Conservation (phyloP, 2,329 filamentous ascomycete species). For the Cyphellophora attinorum region DNA sequence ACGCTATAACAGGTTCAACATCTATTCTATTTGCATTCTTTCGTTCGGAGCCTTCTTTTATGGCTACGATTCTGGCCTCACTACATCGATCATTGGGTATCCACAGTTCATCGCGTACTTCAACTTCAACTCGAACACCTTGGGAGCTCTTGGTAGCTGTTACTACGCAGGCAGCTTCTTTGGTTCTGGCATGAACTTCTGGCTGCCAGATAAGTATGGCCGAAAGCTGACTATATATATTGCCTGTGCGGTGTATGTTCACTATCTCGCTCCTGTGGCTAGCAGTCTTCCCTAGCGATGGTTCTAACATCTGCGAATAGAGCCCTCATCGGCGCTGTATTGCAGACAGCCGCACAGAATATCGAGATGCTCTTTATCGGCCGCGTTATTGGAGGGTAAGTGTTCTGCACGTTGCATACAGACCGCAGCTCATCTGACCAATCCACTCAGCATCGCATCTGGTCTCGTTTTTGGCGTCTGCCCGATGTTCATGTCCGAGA, state of each 20-base stretch:
- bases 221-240: constrained; percentile 5
- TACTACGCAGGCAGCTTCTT: constrained; percentile 7
- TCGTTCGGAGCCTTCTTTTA: constrained; percentile 10
- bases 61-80: constrained; percentile 10
- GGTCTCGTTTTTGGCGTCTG: constrained; percentile 7
- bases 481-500: constrained; percentile 5
- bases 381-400: constrained; percentile 6
- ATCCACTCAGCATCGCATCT: constrained; percentile 4
- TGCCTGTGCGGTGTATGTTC: no score
- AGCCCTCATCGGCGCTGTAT: no score
- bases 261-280: no score
- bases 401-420: no score
- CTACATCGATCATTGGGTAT: constrained; percentile 7
- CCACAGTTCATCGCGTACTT: constrained; percentile 8
- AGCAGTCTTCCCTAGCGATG: no score
- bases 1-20: constrained; percentile 2
- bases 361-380: constrained; percentile 7
- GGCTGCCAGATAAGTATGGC: constrained; percentile 6
- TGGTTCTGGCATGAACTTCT: constrained; percentile 5
- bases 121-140: constrained; percentile 7
- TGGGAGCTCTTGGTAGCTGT: constrained; percentile 5
- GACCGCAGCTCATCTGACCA: no score
- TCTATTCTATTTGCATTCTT: constrained; percentile 5
- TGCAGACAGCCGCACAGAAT: no score
- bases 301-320: no score